phyloP scores from a whole-genome alignment of 75 land plant genomes.

The Picea glauca region DNA sequence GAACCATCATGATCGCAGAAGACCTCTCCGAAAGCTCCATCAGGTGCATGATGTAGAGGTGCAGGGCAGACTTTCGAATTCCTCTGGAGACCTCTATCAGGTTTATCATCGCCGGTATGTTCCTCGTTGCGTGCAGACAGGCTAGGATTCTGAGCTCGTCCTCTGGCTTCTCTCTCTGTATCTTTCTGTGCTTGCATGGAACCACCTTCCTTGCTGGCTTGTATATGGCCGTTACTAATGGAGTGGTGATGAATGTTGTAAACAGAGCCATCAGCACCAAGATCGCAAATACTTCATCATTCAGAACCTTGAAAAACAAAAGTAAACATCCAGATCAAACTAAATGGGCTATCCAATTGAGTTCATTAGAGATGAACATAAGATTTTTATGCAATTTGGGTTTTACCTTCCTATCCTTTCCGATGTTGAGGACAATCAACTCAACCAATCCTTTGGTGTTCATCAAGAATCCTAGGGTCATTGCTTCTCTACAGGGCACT shows the following conservation, averaged over 20 bases:
- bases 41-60: constrained; percentile 53
- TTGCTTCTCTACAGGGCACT: constrained; percentile 34
- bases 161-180: constrained; percentile 29
- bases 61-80: constrained; percentile 19
- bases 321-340: not conserved
- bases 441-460: constrained; percentile 67
- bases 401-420: constrained; percentile 52
- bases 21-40: constrained; percentile 56
- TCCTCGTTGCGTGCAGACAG: constrained; percentile 57
- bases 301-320: constrained; percentile 47
- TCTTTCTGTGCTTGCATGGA: constrained; percentile 49
- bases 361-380: too few relatives aligned
- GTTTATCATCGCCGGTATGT: constrained; percentile 62
- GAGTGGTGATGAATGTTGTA: constrained; percentile 86
- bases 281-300: constrained; percentile 79
- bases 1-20: constrained; percentile 38
- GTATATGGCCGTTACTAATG: constrained; percentile 61
- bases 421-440: constrained; percentile 63
- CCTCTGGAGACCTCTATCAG: constrained; percentile 70
- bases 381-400: too few relatives aligned
- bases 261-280: constrained; percentile 82
- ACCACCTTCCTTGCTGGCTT: constrained; percentile 53
- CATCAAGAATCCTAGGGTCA: constrained; percentile 59
- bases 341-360: too few relatives aligned
- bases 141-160: constrained; percentile 52